Percentiles rank a stretch among this genome's conserved stretches.
phyloP scores from a whole-genome alignment of 345 rosid species.

The Lumnitzera littorea region DNA sequence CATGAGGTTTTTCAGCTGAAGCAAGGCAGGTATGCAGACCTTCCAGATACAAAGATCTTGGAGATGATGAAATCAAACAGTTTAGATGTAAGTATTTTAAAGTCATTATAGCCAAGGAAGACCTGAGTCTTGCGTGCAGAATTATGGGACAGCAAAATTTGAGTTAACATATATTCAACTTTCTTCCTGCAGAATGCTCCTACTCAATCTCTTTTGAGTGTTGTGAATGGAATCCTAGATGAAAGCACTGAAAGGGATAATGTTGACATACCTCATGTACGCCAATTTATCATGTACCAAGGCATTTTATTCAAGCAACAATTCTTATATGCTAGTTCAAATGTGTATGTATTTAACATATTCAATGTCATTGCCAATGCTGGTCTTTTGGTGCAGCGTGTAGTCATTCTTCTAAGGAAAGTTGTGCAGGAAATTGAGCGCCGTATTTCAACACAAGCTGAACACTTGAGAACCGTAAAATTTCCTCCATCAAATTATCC shows the following conservation, averaged over 20 bases:
- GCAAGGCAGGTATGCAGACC: slow-evolving; percentile 77
- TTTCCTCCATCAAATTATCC: background rate
- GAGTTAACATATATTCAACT: background rate
- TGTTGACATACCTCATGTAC: slow-evolving; percentile 84
- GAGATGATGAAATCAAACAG: slow-evolving; percentile 87
- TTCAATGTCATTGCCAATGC: background rate
- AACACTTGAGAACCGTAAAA: slow-evolving; percentile 78
- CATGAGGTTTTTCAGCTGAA: slow-evolving; percentile 84
- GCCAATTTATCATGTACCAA: background rate
- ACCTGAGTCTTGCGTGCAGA: background rate
- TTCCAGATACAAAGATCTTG: slow-evolving; percentile 68
- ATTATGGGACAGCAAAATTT: background rate
- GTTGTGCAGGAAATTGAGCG: slow-evolving; percentile 94
- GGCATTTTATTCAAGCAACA: too few species aligned
- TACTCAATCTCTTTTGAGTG: slow-evolving; percentile 82
- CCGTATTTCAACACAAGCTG: slow-evolving; percentile 96
- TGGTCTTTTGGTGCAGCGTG: slow-evolving; percentile 52
- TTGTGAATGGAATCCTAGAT: slow-evolving; percentile 81
- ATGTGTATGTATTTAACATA: background rate
- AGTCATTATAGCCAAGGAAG: background rate
- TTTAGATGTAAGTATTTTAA: slow-evolving; percentile 46
- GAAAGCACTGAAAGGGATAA: slow-evolving; percentile 80
- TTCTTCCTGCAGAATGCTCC: slow-evolving; percentile 73
- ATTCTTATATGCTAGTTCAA: background rate
- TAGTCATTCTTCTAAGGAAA: slow-evolving; percentile 69